Evolutionary conservation across 345 rosid species (phyloP), one percentile per base, ranked within the genome.

Genomic region (Mangifera indica): DNA sequence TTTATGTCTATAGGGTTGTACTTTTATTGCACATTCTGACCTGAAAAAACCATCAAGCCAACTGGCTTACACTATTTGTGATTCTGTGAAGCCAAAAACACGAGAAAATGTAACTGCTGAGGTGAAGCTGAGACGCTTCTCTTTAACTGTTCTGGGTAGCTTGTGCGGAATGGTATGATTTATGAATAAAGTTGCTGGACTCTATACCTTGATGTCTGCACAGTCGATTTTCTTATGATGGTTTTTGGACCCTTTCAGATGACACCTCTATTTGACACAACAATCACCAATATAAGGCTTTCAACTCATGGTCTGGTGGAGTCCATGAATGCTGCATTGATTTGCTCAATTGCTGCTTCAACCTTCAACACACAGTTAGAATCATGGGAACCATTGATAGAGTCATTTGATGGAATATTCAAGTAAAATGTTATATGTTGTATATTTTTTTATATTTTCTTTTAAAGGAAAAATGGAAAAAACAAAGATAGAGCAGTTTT

Each of bases 311-410:
- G 99, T 78, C 91, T 77, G 67, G 67, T 82, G 67, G 96, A 92
- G 76, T 92, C 99, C 66, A 92, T 95, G 99, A 92, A 88, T 89
- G 98, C 98, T 53, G 99, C 89, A 54, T 87, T 95, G 60, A 74
- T 91, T 72, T 88, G 96, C 49, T 92, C 98, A 57, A 86, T 95
- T 76, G 97, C 98, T 74, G 98, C 98, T 67, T 95, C 99, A 63
- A 83, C 93, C 69, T 95, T 95, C 80, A 95, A 95, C 71, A 83
- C 92, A 48, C 96, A 95, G 65, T 82, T 92, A 66, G 99, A 92
- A 86, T 93, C 97, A 52, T 95, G 99, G 99, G 99, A 95, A 76
- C 99, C 99, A 63, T 83, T 95, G 82, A 86, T 95, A 81, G 99
- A 95, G 80, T 97, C 99, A 22, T 95, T 95, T 83, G 99, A 95